Conservation (phyloP, 495 filamentous ascomycete genomes). For the Rostrohypoxylon terebratum region DNA sequence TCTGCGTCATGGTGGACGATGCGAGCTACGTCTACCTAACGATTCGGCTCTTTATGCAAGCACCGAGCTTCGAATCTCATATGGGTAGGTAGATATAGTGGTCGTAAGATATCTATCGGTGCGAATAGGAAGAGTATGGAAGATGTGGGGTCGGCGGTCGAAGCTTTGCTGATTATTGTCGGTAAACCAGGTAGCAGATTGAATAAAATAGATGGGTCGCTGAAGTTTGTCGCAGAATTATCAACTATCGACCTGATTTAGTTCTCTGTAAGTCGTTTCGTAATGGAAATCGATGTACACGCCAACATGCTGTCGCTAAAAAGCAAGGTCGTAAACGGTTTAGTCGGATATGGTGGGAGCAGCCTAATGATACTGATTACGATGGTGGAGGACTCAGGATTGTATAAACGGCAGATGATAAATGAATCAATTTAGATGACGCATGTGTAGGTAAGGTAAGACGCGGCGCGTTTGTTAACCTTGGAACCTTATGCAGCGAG, state of each 20-base stretch:
- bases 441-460: slow-evolving; percentile 35
- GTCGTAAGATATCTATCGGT: neutral
- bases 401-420: neutral
- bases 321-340: slow-evolving; percentile 21
- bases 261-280: slow-evolving; percentile 21
- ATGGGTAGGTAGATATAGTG: slow-evolving; percentile 2
- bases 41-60: slow-evolving; percentile 1
- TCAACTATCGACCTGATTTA: slow-evolving; percentile 4
- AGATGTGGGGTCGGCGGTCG: slow-evolving; percentile 26
- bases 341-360: slow-evolving; percentile 19
- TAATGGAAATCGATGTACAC: slow-evolving; percentile 16
- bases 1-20: slow-evolving; percentile 72
- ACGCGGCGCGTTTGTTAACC: slow-evolving; percentile 47
- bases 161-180: slow-evolving; percentile 21
- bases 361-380: slow-evolving; percentile 25
- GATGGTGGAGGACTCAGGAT: slow-evolving; percentile 4
- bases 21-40: slow-evolving; percentile 11
- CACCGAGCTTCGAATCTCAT: slow-evolving; percentile 22
- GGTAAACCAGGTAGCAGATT: slow-evolving; percentile 4
- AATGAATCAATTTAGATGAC: slow-evolving; percentile 37
- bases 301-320: slow-evolving; percentile 45
- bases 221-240: slow-evolving; percentile 12
- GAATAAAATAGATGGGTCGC: slow-evolving; percentile 11
- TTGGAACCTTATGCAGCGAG: too few species aligned
- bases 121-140: slow-evolving; percentile 4